phyloP scores from a whole-genome alignment of 2,329 filamentous ascomycete species.

The Calonectria pteridis region DNA sequence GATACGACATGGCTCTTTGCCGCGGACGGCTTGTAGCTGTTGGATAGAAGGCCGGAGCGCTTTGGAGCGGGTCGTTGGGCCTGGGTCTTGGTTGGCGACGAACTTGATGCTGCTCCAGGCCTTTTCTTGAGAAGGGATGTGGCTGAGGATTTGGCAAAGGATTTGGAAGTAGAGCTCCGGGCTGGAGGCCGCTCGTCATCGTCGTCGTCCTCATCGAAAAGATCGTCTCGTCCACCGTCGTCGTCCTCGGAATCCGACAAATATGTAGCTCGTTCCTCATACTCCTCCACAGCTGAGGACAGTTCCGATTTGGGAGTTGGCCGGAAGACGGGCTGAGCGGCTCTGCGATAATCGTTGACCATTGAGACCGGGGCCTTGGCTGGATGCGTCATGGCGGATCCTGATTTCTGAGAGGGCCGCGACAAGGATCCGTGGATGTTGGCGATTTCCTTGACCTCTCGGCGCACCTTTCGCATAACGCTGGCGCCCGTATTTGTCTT shows the following conservation, averaged over 20 bases:
- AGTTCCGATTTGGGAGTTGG: slow-evolving; percentile 38
- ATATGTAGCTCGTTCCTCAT: slow-evolving; percentile 53
- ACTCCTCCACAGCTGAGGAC: slow-evolving; percentile 43
- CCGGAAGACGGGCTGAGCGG: slow-evolving; percentile 52
- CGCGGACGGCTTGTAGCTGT: slow-evolving; percentile 39
- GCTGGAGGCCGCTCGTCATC: slow-evolving; percentile 23
- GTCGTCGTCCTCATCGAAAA: slow-evolving; percentile 45
- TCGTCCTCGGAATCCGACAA: slow-evolving; percentile 56
- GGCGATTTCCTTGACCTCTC: slow-evolving; percentile 68
- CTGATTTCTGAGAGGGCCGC: slow-evolving; percentile 47
- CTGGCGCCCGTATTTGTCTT: slow-evolving; percentile 65
- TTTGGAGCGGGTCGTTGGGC: slow-evolving; percentile 26
- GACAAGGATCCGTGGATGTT: slow-evolving; percentile 61
- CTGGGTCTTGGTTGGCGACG: slow-evolving; percentile 12
- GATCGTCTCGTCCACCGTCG: slow-evolving; percentile 40
- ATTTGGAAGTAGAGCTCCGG: slow-evolving; percentile 29
- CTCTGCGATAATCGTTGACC: slow-evolving; percentile 64
- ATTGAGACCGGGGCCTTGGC: slow-evolving; percentile 65
- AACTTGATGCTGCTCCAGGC: slow-evolving; percentile 17
- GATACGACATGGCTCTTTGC: slow-evolving; percentile 32
- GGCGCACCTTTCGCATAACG: slow-evolving; percentile 67
- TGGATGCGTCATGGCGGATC: slow-evolving; percentile 55
- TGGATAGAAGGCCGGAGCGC: slow-evolving; percentile 44
- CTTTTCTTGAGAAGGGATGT: slow-evolving; percentile 40
- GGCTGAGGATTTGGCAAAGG: slow-evolving; percentile 22